These are phyloP conservation scores for Eryngium alpinum DNA, from an alignment of 140 eudicot species.

Conservation along the genomic window DNA sequence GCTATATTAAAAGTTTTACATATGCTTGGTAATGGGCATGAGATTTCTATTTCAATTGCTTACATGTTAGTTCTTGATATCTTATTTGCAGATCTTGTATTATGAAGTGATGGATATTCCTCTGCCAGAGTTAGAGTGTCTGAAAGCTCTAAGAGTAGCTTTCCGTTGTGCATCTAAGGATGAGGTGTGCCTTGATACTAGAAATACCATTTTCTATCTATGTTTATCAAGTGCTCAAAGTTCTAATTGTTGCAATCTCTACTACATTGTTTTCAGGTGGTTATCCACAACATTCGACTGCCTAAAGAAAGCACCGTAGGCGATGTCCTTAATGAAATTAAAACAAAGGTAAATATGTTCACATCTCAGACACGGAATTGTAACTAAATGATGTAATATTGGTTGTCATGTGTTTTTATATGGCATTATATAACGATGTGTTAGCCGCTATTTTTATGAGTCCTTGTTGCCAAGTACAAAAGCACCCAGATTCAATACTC, in stretches of 20 bases:
- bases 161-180: conserved; percentile 52
- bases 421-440: neutral
- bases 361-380: neutral
- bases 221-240: neutral
- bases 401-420: neutral
- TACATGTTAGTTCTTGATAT: neutral
- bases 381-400: neutral
- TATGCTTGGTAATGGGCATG: neutral
- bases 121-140: conserved; percentile 58
- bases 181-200: conserved; percentile 27
- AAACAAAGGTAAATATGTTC: conserved; percentile 34
- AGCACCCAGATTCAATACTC: neutral
- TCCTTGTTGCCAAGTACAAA: neutral
- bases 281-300: conserved; percentile 53
- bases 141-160: conserved; percentile 55
- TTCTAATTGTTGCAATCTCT: neutral
- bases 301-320: conserved; percentile 65
- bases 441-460: neutral
- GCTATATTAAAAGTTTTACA: neutral
- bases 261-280: conserved; percentile 31
- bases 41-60: neutral
- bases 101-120: conserved; percentile 69
- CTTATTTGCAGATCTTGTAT: conserved; percentile 38
- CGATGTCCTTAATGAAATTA: conserved; percentile 47
- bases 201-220: neutral